phyloP scores from a whole-genome alignment of 2,329 filamentous ascomycete species.

The Aspergillus eucalypticola region DNA sequence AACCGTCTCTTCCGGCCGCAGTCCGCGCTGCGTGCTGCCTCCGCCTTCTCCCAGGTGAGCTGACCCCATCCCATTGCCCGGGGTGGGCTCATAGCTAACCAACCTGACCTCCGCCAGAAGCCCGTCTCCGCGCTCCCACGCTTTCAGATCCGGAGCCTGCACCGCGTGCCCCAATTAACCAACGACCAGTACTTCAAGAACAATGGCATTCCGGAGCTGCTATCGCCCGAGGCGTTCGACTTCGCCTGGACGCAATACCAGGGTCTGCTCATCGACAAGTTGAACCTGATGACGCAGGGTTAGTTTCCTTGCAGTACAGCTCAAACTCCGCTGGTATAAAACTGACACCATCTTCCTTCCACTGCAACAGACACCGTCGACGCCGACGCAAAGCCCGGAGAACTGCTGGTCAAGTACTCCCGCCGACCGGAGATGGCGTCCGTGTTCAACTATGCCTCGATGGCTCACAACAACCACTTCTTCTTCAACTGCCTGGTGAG shows the following conservation, averaged over 20 bases:
- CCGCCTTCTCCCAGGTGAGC: constrained; percentile 39
- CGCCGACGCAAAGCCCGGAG: constrained; percentile 62
- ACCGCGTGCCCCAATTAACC: constrained; percentile 52
- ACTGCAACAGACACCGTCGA: constrained; percentile 59
- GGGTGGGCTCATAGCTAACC: not conserved
- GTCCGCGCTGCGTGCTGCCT: constrained; percentile 44
- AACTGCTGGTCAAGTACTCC: constrained; percentile 72
- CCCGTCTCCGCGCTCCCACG: constrained; percentile 38
- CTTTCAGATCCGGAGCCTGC: constrained; percentile 41
- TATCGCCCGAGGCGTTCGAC: constrained; percentile 69
- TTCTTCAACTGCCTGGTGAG: constrained; percentile 52
- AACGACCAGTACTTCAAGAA: constrained; percentile 48
- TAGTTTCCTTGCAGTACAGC: constrained; percentile 33
- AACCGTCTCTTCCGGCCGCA: constrained; percentile 47
- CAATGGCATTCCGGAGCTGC: constrained; percentile 67
- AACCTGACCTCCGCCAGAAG: constrained; percentile 32
- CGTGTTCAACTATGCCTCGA: constrained; percentile 93
- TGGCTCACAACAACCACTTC: constrained; percentile 84
- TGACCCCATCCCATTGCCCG: constrained; percentile 3
- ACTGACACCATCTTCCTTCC: not conserved
- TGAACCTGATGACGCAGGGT: constrained; percentile 76
- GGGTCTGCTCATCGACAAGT: constrained; percentile 67
- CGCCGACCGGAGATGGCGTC: constrained; percentile 75
- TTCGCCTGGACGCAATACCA: constrained; percentile 85
- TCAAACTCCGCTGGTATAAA: not conserved